A percentile compares a stretch with the other conserved stretches of the same genome.
These are phyloP conservation scores for Bipolaris oryzae DNA, from an alignment of 2,329 filamentous ascomycete genomes.

Conservation along the genomic window DNA sequence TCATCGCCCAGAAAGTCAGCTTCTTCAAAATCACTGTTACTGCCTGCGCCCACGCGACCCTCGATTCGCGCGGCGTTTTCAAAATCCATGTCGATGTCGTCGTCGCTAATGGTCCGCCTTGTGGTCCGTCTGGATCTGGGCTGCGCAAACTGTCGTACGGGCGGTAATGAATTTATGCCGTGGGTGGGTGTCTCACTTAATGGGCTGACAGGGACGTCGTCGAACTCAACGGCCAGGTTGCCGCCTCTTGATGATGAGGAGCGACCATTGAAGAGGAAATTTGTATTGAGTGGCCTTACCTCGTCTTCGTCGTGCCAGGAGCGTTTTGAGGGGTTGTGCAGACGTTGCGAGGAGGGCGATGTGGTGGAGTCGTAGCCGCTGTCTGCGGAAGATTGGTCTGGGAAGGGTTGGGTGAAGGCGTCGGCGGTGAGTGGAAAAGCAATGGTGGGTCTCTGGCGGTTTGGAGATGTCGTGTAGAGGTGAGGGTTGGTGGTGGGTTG, in stretches of 20 bases:
- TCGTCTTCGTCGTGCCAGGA: slow-evolving; percentile 51
- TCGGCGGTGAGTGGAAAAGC: slow-evolving; percentile 42
- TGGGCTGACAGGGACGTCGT: slow-evolving; percentile 46
- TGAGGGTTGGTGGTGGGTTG: slow-evolving; percentile 57
- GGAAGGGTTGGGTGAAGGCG: slow-evolving; percentile 44
- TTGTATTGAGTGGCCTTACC: slow-evolving; percentile 23
- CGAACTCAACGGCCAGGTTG: slow-evolving; percentile 24
- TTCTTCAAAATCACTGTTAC: slow-evolving; percentile 68
- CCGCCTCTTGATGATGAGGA: slow-evolving; percentile 16
- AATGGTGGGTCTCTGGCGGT: slow-evolving; percentile 32
- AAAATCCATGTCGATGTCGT: slow-evolving; percentile 41
- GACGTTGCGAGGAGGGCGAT: slow-evolving; percentile 16
- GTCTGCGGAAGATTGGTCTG: slow-evolving; percentile 34
- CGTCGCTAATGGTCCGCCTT: slow-evolving; percentile 23
- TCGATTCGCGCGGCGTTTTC: slow-evolving; percentile 38
- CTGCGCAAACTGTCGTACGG: slow-evolving; percentile 38
- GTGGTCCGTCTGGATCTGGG: slow-evolving; percentile 32
- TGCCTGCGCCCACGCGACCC: slow-evolving; percentile 44
- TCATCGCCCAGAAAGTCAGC: slow-evolving; percentile 61
- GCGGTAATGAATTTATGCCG: slow-evolving; percentile 25
- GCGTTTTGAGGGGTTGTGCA: slow-evolving; percentile 50
- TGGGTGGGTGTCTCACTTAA: slow-evolving; percentile 36
- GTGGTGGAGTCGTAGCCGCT: slow-evolving; percentile 37
- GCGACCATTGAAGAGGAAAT: slow-evolving; percentile 37
- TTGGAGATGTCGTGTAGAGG: slow-evolving; percentile 42